phyloP scores from a whole-genome alignment of 805 yeast genomes.

The Saccharomycopsis malanga region DNA sequence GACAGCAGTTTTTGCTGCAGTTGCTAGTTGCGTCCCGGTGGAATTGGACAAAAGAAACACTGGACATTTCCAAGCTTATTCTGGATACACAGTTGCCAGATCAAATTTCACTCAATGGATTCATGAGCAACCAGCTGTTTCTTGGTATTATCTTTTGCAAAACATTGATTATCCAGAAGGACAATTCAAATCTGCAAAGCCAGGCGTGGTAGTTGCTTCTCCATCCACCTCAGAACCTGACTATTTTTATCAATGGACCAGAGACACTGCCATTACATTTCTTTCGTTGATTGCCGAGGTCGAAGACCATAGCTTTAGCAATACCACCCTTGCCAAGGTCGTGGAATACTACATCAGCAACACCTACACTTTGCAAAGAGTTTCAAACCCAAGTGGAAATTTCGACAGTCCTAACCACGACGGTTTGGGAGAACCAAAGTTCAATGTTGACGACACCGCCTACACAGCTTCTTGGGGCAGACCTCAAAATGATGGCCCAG shows the following conservation, averaged over 20 bases:
- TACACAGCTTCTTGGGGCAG: constrained; percentile 65
- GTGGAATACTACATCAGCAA: constrained; percentile 60
- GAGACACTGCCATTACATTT: constrained; percentile 68
- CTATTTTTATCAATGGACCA: constrained; percentile 66
- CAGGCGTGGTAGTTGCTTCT: constrained; percentile 63
- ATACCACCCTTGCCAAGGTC: constrained; percentile 22
- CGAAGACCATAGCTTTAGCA: constrained; percentile 31
- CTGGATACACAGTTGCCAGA: constrained; percentile 10
- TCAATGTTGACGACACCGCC: constrained; percentile 43
- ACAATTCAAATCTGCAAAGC: constrained; percentile 10
- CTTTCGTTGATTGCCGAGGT: constrained; percentile 37
- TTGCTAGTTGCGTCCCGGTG: too few relatives aligned
- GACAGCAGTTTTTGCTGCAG: too few relatives aligned
- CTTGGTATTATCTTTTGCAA: constrained; percentile 13
- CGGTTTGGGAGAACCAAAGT: constrained; percentile 80
- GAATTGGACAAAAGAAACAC: too few relatives aligned
- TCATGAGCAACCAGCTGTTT: background rate
- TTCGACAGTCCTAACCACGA: constrained; percentile 35
- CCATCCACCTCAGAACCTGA: constrained; percentile 56
- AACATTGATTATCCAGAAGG: constrained; percentile 11
- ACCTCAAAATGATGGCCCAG: constrained; percentile 80
- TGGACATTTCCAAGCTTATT: too few relatives aligned
- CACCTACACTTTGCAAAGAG: constrained; percentile 53
- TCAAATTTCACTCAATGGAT: constrained; percentile 8
- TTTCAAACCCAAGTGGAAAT: constrained; percentile 61